A percentile compares a stretch with the other conserved stretches of the same genome.
Evolutionary conservation across 1,139 yeast species (phyloP).

Genomic region (Tardiomyces depauwii): DNA sequence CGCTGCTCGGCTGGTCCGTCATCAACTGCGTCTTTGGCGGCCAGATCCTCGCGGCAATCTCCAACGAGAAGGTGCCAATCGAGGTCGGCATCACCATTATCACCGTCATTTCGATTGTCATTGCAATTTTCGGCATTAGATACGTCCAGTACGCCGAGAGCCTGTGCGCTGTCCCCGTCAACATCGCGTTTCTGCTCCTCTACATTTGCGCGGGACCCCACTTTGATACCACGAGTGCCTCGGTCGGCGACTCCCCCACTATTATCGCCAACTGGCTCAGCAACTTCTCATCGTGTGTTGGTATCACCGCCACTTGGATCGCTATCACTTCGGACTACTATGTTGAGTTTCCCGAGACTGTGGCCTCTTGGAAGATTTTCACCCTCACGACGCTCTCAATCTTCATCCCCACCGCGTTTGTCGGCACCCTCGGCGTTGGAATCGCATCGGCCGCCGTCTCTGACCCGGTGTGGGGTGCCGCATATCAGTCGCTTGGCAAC

Average conservation of each 20-base stretch:
- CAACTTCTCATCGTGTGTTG: constrained; percentile 62
- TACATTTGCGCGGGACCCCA: constrained; percentile 57
- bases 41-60: constrained; percentile 56
- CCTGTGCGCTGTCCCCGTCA: constrained; percentile 56
- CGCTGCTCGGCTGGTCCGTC: constrained; percentile 81
- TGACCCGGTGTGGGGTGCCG: constrained; percentile 46
- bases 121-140: constrained; percentile 68
- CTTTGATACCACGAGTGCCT: constrained; percentile 31
- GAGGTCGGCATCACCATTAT: constrained; percentile 67
- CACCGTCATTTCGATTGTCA: constrained; percentile 48
- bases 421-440: constrained; percentile 63
- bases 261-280: constrained; percentile 59
- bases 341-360: constrained; percentile 66
- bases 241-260: constrained; percentile 33
- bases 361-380: constrained; percentile 48
- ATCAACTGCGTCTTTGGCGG: constrained; percentile 83
- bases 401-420: constrained; percentile 63
- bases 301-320: constrained; percentile 87
- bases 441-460: constrained; percentile 56
- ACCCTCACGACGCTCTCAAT: constrained; percentile 58
- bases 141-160: constrained; percentile 61
- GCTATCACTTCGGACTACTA: constrained; percentile 80
- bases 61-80: constrained; percentile 52
- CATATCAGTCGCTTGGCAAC: constrained; percentile 51
- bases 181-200: constrained; percentile 54